These are phyloP conservation scores for Solidago caesia DNA, from an alignment of 129 eudicot genomes.

Conservation along the genomic window DNA sequence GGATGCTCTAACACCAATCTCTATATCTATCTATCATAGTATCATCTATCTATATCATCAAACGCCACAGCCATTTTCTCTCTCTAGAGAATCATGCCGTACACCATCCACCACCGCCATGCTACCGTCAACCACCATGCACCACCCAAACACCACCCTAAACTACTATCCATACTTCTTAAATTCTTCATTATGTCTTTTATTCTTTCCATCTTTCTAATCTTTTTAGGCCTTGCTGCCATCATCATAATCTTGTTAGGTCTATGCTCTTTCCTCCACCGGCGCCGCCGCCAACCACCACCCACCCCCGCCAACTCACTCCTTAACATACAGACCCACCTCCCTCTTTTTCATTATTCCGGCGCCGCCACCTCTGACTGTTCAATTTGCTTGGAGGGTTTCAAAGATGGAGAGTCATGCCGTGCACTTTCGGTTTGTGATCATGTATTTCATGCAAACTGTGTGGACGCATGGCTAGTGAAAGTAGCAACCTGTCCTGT, in stretches of 20 bases:
- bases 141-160: constrained; percentile 42
- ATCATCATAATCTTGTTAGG: constrained; percentile 24
- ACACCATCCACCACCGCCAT: constrained; percentile 5
- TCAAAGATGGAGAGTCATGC: constrained; percentile 44
- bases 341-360: constrained; percentile 37
- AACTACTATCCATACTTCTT: constrained; percentile 44
- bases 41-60: constrained; percentile 10
- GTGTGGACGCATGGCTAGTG: constrained; percentile 60
- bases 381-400: constrained; percentile 59
- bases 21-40: neutral
- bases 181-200: constrained; percentile 54
- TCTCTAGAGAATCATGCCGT: neutral
- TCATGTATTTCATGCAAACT: constrained; percentile 59
- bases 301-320: constrained; percentile 19
- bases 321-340: constrained; percentile 10
- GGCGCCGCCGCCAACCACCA: constrained; percentile 33
- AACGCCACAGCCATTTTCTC: constrained; percentile 16
- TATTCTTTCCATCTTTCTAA: constrained; percentile 52
- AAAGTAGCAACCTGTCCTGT: constrained; percentile 57
- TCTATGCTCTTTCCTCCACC: constrained; percentile 42
- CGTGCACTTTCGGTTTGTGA: constrained; percentile 44
- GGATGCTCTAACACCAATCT: too few species aligned
- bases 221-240: constrained; percentile 79
- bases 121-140: constrained; percentile 33
- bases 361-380: constrained; percentile 24